These are phyloP conservation scores for Curvularia spicifera DNA, from an alignment of 2,329 filamentous ascomycete species.

Conservation along the genomic window DNA sequence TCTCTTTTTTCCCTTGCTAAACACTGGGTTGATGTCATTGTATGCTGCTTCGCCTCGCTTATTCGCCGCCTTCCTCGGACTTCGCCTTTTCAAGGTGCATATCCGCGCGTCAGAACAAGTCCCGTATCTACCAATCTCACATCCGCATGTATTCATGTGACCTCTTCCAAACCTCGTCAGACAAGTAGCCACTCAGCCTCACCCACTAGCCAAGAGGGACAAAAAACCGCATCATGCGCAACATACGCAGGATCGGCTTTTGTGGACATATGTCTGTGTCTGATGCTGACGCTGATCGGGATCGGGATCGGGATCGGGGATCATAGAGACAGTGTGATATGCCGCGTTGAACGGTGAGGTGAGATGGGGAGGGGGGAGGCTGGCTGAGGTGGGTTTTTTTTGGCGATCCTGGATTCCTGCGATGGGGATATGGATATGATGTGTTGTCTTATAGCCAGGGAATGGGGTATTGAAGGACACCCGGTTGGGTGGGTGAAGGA, in stretches of 20 bases:
- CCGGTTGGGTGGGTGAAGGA: neutral
- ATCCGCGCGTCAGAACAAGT: no score
- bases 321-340: neutral
- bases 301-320: neutral
- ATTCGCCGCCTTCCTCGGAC: no score
- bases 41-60: no score
- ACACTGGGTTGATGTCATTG: no score
- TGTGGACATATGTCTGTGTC: no score
- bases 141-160: no score
- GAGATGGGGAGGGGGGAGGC: neutral
- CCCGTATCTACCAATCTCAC: no score
- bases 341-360: neutral
- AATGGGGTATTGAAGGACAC: neutral
- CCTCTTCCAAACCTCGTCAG: no score
- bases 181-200: no score
- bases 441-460: neutral
- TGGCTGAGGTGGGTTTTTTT: neutral
- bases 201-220: no score
- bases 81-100: no score
- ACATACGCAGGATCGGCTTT: neutral
- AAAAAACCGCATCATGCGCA: neutral
- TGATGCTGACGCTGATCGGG: neutral
- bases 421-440: neutral
- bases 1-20: no score
- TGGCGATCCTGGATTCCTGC: neutral